Conservation (phyloP, 805 yeast genomes). For the Starmerella tilneyi region DNA sequence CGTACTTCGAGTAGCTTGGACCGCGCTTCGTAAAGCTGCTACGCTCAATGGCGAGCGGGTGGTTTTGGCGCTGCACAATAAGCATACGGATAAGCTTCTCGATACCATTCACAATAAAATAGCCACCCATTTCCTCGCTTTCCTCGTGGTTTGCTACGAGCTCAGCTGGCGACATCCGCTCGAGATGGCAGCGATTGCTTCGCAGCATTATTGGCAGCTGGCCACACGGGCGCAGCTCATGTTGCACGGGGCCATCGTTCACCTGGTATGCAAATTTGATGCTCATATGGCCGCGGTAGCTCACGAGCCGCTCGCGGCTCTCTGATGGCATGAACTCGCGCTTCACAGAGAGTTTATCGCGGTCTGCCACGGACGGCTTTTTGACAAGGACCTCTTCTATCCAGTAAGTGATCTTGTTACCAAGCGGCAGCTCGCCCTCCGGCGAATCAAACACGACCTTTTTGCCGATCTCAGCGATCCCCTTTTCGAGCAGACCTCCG, state of each 20-base stretch:
- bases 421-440: conserved; percentile 50
- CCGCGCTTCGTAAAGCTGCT: conserved; percentile 94
- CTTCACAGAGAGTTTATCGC: conserved; percentile 64
- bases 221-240: conserved; percentile 83
- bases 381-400: conserved; percentile 84
- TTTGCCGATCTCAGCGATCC: conserved; percentile 78
- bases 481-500: conserved; percentile 77
- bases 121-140: conserved; percentile 92
- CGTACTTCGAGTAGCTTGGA: conserved; percentile 72
- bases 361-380: conserved; percentile 67
- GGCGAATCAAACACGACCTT: conserved; percentile 76
- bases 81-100: conserved; percentile 95
- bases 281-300: conserved; percentile 70
- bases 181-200: conserved; percentile 84
- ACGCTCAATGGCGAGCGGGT: conserved; percentile 94
- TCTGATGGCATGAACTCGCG: conserved; percentile 75
- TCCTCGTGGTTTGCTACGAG: conserved; percentile 75
- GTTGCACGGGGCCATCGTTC: conserved; percentile 72
- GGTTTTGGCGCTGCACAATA: conserved; percentile 94
- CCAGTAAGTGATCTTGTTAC: conserved; percentile 73
- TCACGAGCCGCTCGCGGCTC: conserved; percentile 78
- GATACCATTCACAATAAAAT: conserved; percentile 90
- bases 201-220: conserved; percentile 83
- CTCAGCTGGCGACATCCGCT: conserved; percentile 70
- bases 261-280: conserved; percentile 76